These are phyloP conservation scores for Dinochytrium kinnereticum DNA, from an alignment of 371 early-diverging fungal genomes.

Conservation along the genomic window DNA sequence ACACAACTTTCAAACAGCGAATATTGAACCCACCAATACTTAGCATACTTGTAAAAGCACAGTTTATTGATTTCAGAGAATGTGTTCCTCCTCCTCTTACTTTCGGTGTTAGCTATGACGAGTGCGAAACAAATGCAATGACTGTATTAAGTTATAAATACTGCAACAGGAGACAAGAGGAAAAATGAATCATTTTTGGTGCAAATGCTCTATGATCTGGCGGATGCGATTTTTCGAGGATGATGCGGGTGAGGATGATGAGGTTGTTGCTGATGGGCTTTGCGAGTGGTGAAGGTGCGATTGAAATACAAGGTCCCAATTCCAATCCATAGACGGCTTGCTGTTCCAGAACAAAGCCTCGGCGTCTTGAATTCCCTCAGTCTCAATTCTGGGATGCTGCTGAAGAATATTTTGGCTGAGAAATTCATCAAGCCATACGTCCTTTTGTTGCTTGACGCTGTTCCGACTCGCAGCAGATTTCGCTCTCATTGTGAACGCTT, in stretches of 20 bases:
- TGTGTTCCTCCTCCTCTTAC: too few species aligned
- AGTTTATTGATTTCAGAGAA: too few species aligned
- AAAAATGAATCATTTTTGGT: background rate
- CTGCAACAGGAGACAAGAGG: background rate
- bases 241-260: background rate
- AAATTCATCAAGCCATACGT: background rate
- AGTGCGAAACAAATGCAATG: too few species aligned
- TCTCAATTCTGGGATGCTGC: background rate
- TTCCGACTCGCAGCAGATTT: background rate
- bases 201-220: background rate
- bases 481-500: background rate
- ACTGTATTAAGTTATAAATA: background rate
- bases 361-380: background rate
- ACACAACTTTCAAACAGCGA: background rate
- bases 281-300: background rate
- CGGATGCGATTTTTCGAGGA: background rate
- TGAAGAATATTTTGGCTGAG: background rate
- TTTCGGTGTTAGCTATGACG: too few species aligned
- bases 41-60: too few species aligned
- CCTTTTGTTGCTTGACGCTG: background rate
- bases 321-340: background rate
- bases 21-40: too few species aligned
- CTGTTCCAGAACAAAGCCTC: background rate
- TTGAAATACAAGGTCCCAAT: conserved; percentile 5
- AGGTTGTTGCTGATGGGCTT: too few species aligned